Conservation (phyloP, 805 yeast species). For the Candida pseudofarinosa region DNA sequence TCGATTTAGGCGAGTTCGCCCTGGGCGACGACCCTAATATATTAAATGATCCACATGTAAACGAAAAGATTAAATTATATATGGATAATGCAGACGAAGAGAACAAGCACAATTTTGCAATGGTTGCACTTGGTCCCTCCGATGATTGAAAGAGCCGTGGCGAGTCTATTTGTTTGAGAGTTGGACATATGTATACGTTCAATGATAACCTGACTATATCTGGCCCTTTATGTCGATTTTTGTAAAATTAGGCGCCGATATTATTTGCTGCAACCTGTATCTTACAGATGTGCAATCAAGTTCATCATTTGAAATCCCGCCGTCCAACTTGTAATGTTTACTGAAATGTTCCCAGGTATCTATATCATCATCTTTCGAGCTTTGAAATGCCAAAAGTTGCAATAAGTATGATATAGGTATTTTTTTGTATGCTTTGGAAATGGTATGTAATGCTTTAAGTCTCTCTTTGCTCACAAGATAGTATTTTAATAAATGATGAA, state of each 20-base stretch:
- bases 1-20: constrained; percentile 47
- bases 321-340: constrained; percentile 31
- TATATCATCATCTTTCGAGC: constrained; percentile 26
- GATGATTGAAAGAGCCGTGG: constrained; percentile 26
- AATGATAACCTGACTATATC: constrained; percentile 28
- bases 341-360: constrained; percentile 34
- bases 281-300: constrained; percentile 33
- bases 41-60: constrained; percentile 47
- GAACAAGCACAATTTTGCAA: constrained; percentile 62
- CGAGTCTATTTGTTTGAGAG: background rate
- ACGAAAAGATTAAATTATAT: constrained; percentile 59
- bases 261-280: constrained; percentile 29
- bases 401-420: constrained; percentile 34
- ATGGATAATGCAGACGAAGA: constrained; percentile 58
- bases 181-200: background rate
- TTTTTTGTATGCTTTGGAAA: constrained; percentile 55
- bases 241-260: constrained; percentile 38
- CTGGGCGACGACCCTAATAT: constrained; percentile 41
- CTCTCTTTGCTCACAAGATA: constrained; percentile 58
- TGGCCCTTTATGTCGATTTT: constrained; percentile 92
- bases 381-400: constrained; percentile 38
- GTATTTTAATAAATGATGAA: constrained; percentile 21
- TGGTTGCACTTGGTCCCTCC: constrained; percentile 72
- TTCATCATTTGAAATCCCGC: constrained; percentile 15
- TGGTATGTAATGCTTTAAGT: constrained; percentile 48